A percentile compares a stretch with the other conserved stretches of the same genome.
Conservation (phyloP, 1,284 basidiomycete species). For the Moesziomyces aphidis region DNA sequence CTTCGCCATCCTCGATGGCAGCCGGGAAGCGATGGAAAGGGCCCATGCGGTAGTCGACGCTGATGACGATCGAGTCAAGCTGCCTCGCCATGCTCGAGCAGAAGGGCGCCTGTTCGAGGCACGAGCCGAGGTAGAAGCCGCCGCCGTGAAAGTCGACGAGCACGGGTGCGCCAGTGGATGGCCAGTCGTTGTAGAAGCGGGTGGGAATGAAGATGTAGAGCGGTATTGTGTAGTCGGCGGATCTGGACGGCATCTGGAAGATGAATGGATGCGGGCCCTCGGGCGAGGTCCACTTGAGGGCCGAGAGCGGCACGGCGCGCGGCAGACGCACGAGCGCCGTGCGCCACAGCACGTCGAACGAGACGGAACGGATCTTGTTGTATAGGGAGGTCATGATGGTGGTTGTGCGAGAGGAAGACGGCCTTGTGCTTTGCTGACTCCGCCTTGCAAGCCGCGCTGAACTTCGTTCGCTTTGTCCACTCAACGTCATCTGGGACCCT, state of each 20-base stretch:
- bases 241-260: slow-evolving; percentile 44
- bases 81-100: slow-evolving; percentile 43
- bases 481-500: background rate
- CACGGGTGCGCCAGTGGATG: slow-evolving; percentile 29
- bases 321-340: slow-evolving; percentile 47
- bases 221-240: slow-evolving; percentile 37
- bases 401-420: background rate
- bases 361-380: slow-evolving; percentile 35
- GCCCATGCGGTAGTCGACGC: slow-evolving; percentile 61
- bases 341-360: slow-evolving; percentile 44
- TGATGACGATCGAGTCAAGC: slow-evolving; percentile 44
- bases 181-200: slow-evolving; percentile 13
- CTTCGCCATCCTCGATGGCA: slow-evolving; percentile 53
- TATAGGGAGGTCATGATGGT: slow-evolving; percentile 32
- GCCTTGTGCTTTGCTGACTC: too few relatives aligned
- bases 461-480: too few relatives aligned
- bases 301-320: slow-evolving; percentile 36
- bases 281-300: slow-evolving; percentile 45
- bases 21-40: slow-evolving; percentile 62
- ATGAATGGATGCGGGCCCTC: slow-evolving; percentile 51
- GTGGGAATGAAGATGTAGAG: slow-evolving; percentile 52
- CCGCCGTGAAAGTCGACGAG: slow-evolving; percentile 60
- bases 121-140: slow-evolving; percentile 56
- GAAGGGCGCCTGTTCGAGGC: slow-evolving; percentile 55
- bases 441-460: too few relatives aligned